phyloP scores from a whole-genome alignment of 305 asterid species.

The Coffea humblotiana region DNA sequence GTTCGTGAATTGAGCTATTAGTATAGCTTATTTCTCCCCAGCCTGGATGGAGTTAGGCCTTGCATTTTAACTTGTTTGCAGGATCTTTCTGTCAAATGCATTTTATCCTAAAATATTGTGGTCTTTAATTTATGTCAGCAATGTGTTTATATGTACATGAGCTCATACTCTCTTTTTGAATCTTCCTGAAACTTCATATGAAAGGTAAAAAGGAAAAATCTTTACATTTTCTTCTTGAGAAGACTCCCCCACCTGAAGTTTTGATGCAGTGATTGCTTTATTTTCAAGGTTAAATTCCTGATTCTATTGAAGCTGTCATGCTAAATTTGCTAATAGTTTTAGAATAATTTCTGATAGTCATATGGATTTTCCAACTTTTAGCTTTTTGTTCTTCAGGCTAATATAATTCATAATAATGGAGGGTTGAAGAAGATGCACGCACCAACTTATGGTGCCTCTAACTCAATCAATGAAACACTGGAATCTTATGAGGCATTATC shows the following conservation, averaged over 20 bases:
- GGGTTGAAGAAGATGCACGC: constrained; percentile 63
- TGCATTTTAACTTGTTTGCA: not conserved
- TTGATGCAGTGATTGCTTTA: not conserved
- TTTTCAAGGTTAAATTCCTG: not conserved
- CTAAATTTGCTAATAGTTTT: not conserved
- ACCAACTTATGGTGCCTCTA: constrained; percentile 37
- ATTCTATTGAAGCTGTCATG: not conserved
- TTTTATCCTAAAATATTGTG: not conserved
- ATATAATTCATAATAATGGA: constrained; percentile 68
- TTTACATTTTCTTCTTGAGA: not conserved
- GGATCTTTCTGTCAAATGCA: not conserved
- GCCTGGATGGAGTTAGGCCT: not conserved
- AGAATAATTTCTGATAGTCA: not conserved
- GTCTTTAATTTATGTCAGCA: not conserved
- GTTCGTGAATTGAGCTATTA: not conserved
- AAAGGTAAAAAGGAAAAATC: not conserved
- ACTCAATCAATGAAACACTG: constrained; percentile 29
- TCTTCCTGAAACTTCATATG: not conserved
- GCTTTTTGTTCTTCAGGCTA: constrained; percentile 51
- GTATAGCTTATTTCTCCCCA: not conserved
- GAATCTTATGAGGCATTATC: constrained; percentile 42
- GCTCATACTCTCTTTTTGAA: not conserved
- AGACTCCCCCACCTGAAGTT: not conserved
- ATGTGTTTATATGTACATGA: not conserved
- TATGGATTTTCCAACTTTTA: constrained; percentile 13